These are phyloP conservation scores for Wickerhamiella nectarea DNA, from an alignment of 805 yeast species.

Conservation along the genomic window DNA sequence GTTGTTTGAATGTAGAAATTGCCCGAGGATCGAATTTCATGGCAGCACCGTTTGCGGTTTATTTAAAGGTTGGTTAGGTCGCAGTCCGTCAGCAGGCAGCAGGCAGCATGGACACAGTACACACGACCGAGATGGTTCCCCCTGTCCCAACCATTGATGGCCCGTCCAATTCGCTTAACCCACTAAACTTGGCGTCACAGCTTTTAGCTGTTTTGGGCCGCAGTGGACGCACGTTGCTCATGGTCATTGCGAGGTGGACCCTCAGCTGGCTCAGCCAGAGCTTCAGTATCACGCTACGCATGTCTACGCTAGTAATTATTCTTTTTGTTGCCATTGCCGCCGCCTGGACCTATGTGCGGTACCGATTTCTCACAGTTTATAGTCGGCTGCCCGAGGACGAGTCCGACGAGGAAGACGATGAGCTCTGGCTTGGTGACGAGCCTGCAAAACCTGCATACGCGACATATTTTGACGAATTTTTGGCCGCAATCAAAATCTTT, in stretches of 20 bases:
- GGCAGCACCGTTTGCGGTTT: not conserved
- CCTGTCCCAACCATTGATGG: not conserved
- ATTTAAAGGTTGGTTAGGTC: no score
- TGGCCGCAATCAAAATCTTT: conserved; percentile 82
- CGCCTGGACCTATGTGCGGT: conserved; percentile 39
- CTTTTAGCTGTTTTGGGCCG: conserved; percentile 21
- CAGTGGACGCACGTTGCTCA: conserved; percentile 2
- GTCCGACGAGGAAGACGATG: conserved; percentile 26
- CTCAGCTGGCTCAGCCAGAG: conserved; percentile 11
- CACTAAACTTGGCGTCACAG: not conserved
- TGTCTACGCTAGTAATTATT: conserved; percentile 17
- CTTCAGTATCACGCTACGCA: conserved; percentile 10
- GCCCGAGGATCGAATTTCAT: conserved; percentile 8
- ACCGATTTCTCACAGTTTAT: conserved; percentile 49
- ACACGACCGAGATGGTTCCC: not conserved
- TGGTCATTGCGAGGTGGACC: not conserved
- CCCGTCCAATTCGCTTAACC: conserved; percentile 1
- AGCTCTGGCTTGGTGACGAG: conserved; percentile 32
- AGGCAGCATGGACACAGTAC: not conserved
- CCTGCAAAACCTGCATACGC: conserved; percentile 33
- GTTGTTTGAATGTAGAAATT: not conserved
- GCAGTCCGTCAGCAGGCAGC: not conserved
- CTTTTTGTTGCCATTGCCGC: conserved; percentile 25
- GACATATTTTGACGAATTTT: conserved; percentile 74
- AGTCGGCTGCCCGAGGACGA: conserved; percentile 39